phyloP scores from a whole-genome alignment of 1,284 basidiomycete species.

The Heterobasidion parviporum region DNA sequence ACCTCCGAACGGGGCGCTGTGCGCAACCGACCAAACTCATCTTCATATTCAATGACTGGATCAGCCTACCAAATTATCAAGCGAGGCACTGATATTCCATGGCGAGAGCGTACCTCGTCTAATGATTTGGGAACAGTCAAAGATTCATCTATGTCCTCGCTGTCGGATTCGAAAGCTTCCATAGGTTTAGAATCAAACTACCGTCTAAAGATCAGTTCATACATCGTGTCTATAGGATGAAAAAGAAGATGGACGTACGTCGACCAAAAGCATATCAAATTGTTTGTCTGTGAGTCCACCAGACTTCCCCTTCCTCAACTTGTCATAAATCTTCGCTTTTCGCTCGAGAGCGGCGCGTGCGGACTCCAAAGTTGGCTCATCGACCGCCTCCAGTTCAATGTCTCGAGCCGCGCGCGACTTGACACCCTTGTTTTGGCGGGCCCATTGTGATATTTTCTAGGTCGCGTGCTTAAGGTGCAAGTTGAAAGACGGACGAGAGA shows the following conservation, averaged over 20 bases:
- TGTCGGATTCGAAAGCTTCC: conserved; percentile 53
- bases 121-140: conserved; percentile 42
- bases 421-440: conserved; percentile 65
- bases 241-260: conserved; percentile 46
- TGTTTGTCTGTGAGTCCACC: conserved; percentile 76
- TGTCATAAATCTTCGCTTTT: conserved; percentile 81
- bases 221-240: background rate
- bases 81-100: background rate
- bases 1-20: conserved; percentile 68
- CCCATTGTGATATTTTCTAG: conserved; percentile 69
- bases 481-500: background rate
- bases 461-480: background rate
- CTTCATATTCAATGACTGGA: conserved; percentile 76
- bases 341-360: conserved; percentile 63
- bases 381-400: conserved; percentile 55
- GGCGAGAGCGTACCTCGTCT: conserved; percentile 13
- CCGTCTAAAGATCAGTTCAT: background rate
- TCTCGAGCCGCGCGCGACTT: conserved; percentile 52
- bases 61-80: conserved; percentile 40
- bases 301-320: conserved; percentile 71
- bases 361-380: conserved; percentile 60
- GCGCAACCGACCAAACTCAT: conserved; percentile 77
- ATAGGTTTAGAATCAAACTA: conserved; percentile 69
- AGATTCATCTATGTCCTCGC: conserved; percentile 70
- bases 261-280: conserved; percentile 69